Evolutionary conservation across 345 rosid species (phyloP), one percentile per base, ranked within the genome.

Genomic region (Theobroma cacao): DNA sequence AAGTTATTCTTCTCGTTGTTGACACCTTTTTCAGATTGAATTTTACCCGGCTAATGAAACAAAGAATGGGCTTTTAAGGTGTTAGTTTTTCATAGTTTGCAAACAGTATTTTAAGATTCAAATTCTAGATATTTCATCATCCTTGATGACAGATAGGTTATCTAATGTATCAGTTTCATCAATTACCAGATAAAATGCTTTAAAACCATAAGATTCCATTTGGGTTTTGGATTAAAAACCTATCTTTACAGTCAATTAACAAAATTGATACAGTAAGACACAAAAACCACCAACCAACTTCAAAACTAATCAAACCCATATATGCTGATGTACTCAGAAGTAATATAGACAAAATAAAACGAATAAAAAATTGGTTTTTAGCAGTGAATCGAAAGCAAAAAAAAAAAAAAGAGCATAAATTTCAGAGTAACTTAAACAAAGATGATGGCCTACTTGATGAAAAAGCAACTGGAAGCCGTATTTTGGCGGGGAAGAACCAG

Each of bases 1-100:
- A 80, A 14, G 82, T 83, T 79, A 84, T 82, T 78, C 64, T 65
- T 58, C 72, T 2, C 34, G 68, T 82, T 77, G 65, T 74, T 7
- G 58, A 65, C 38, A 59, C 53, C 41, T 47, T 78, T 73, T 70
- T 82, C 26, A n/a, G 47, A 65, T 64, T 76, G 61, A 36, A 64
- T 50, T 76, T 84, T 36, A 80, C 55, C 63, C 67, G 81, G 45
- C 84, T 82, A 76, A 55, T 78, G 69, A 36, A 38, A 60, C 53
- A 69, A 4, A 12, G 3, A 18, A 14, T 18, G 13, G 17, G 55
- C 40, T 18, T n/a, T 31, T 17, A 28, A 36, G 14, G 61, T 3
- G 70, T 65, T 38, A 65, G 30, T 33, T 3, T 65, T 20, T 65
- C 70, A 65, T 65, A 30, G 15, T 50, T 18, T 30, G 43, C 26